Base-by-base conservation (phyloP, 441 rosid species). In the Dalechampia spathulata region DNA sequence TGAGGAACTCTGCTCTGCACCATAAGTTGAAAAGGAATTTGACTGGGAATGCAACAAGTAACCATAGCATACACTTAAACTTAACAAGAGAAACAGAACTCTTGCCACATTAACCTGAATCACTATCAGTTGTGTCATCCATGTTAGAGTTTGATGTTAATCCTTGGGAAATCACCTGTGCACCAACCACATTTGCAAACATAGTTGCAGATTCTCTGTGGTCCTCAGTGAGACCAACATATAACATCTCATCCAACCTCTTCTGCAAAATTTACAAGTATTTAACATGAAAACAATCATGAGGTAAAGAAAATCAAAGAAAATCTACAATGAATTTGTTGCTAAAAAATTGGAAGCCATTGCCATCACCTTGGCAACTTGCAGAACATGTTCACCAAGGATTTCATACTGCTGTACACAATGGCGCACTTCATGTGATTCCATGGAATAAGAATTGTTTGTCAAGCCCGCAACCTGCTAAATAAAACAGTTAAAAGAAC, bases 211-310 rank as follows among this genome's bases (percentile, higher is more conserved):
- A 90, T 75, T 93, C 95, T 65, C 72, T 80, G 66, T 90, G 97
- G 49, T 87, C 83, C 76, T 93, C 96, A n/a, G 99, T 93, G 55
- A 93, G 82, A 60, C 99, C 99, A 72, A 90, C 86, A 71, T 83
- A 90, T 64, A 93, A 67, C 97, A 93, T 93, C 71, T 68, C 72
- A 71, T 87, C 91, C 73, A 93, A 73, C 81, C 96, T 83, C 80
- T 76, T 93, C 99, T 93, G 91, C 87, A 87, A 68, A 70, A 79
- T 75, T 68, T 54, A 63, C 62, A 81, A 74, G 65, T 25, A 75
- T 76, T 69, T 69, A 75, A 65, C 75, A 71, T 79, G 68, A 69
- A 76, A 55, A 61, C 68, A 67, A 71, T 70, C 70, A 59, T 52
- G 60, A 61, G 44, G 62, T 22, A 52, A 25, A 58, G 57, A 55